A percentile compares a stretch with the other conserved stretches of the same genome.
Conservation (phyloP, 306 rosid species). For the Medicago ruthenica region DNA sequence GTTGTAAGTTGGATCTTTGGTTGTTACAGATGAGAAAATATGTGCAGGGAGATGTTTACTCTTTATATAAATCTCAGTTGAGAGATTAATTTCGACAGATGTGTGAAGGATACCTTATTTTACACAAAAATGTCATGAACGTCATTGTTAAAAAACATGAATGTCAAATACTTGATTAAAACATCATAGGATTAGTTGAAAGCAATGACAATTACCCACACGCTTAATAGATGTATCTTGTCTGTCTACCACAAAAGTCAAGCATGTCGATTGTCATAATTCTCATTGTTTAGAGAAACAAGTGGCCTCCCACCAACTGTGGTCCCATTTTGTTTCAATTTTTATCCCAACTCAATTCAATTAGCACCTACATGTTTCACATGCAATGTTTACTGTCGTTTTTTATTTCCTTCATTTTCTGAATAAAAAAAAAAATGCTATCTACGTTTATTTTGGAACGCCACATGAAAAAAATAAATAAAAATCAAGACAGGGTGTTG, state of each 20-base stretch:
- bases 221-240: background rate
- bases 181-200: constrained; percentile 17
- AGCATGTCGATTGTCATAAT: background rate
- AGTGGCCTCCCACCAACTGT: constrained; percentile 9
- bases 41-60: no score
- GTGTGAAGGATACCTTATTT: no score
- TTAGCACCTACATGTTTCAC: background rate
- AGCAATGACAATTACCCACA: background rate
- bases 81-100: background rate
- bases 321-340: background rate
- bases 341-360: background rate
- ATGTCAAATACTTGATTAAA: background rate
- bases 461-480: background rate
- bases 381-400: background rate
- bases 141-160: background rate
- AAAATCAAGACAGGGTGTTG: background rate
- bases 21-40: no score
- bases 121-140: background rate
- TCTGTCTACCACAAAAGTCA: constrained; percentile 10
- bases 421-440: background rate
- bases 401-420: background rate
- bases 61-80: background rate
- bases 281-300: background rate
- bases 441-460: background rate
- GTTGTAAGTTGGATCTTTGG: background rate